Evolutionary conservation across 371 early-diverging fungal genomes (phyloP).

Genomic region (Zychaea mexicana): DNA sequence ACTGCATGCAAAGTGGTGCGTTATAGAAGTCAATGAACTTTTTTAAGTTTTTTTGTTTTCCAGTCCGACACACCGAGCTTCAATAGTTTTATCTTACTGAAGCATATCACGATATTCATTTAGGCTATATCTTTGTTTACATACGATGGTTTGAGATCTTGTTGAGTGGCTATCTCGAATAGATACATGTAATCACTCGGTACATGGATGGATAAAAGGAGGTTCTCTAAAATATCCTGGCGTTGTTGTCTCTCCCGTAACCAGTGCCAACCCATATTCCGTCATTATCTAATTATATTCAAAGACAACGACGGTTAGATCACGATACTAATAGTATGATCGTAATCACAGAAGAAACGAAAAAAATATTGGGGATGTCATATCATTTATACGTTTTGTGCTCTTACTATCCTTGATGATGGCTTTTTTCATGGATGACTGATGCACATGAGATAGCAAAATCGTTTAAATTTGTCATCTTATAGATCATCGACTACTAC

Average conservation of each 20-base stretch:
- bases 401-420: neutral
- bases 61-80: neutral
- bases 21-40: no score
- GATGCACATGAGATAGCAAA: neutral
- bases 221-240: neutral
- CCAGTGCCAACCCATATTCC: neutral
- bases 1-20: no score
- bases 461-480: neutral
- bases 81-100: neutral
- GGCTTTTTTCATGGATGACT: neutral
- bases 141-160: neutral
- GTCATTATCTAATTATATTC: neutral
- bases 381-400: slow-evolving; percentile 1
- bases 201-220: neutral
- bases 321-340: neutral
- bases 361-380: neutral
- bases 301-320: neutral
- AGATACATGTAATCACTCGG: neutral
- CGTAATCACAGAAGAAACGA: neutral
- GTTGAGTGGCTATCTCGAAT: neutral
- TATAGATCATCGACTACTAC: neutral
- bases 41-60: neutral
- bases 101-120: neutral
- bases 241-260: neutral
- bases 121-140: neutral